These are phyloP conservation scores for Blastobotrys apis DNA, from an alignment of 1,139 yeast genomes.

Conservation along the genomic window DNA sequence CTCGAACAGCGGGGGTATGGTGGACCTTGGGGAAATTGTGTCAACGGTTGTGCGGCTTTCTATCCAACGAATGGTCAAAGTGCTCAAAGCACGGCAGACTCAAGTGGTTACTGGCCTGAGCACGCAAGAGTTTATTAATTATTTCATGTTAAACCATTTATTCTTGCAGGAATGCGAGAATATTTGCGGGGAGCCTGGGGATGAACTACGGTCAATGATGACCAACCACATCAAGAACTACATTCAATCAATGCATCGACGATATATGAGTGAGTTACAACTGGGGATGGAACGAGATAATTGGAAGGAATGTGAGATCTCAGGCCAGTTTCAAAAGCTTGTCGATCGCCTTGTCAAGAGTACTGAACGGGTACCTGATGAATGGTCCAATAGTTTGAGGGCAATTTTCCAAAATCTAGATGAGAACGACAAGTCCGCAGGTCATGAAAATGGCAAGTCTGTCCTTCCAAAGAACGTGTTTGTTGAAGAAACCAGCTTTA, in stretches of 20 bases:
- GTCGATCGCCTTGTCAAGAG: constrained; percentile 56
- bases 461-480: constrained; percentile 30
- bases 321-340: constrained; percentile 46
- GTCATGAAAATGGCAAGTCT: constrained; percentile 10
- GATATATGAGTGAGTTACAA: constrained; percentile 45
- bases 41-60: constrained; percentile 66
- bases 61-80: constrained; percentile 72
- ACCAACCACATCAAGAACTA: constrained; percentile 64
- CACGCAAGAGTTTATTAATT: constrained; percentile 50
- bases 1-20: constrained; percentile 16
- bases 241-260: constrained; percentile 53
- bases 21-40: constrained; percentile 43
- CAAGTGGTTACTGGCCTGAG: constrained; percentile 54
- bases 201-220: constrained; percentile 61
- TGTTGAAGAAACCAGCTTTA: constrained; percentile 38
- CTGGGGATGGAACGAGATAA: constrained; percentile 58
- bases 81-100: constrained; percentile 72
- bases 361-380: constrained; percentile 45
- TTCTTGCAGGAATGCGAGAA: constrained; percentile 83
- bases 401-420: neutral
- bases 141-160: constrained; percentile 62
- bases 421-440: constrained; percentile 1
- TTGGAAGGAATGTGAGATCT: constrained; percentile 70
- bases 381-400: constrained; percentile 41
- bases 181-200: constrained; percentile 67